Evolutionary conservation across 345 rosid species (phyloP).

Genomic region (Hypericum androsaemum): DNA sequence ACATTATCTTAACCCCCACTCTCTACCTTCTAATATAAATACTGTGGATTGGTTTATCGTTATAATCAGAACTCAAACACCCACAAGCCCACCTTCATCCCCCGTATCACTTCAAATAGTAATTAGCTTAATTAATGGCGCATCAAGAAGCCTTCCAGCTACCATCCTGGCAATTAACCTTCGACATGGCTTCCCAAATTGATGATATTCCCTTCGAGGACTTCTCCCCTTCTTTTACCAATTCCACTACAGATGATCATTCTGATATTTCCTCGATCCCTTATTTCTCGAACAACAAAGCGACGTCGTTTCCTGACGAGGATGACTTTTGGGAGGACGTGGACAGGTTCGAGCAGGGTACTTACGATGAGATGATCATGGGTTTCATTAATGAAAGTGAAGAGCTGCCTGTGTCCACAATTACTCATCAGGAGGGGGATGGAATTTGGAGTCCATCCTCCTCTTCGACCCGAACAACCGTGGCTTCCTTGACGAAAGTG

Average conservation of each 20-base stretch:
- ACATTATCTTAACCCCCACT: too few relatives aligned
- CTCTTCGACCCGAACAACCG: slow-evolving; percentile 22
- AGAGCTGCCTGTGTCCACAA: slow-evolving; percentile 1
- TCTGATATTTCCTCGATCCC: slow-evolving; percentile 11
- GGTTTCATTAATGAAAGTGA: slow-evolving; percentile 13
- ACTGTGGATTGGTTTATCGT: too few relatives aligned
- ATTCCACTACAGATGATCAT: slow-evolving; percentile 7
- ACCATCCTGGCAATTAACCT: too few relatives aligned
- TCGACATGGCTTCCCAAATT: slow-evolving; percentile 8
- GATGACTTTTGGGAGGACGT: slow-evolving; percentile 16
- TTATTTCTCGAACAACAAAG: slow-evolving; percentile 8
- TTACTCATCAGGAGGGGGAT: slow-evolving; percentile 7
- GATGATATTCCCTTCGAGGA: slow-evolving; percentile 4
- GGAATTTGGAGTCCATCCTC: slow-evolving; percentile 21
- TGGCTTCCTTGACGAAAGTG: slow-evolving; percentile 2
- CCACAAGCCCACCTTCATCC: too few relatives aligned
- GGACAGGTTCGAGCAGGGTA: slow-evolving; percentile 14
- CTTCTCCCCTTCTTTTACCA: slow-evolving; percentile 19
- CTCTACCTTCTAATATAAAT: too few relatives aligned
- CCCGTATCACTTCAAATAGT: too few relatives aligned
- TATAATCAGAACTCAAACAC: too few relatives aligned
- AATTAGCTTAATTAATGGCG: too few relatives aligned
- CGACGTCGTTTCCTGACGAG: slow-evolving; percentile 1
- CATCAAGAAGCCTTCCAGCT: too few relatives aligned
- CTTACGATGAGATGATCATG: slow-evolving; percentile 9